Evolutionary conservation across 2,329 filamentous ascomycete genomes (phyloP), one percentile per base, ranked within the genome.

Genomic region (Septoria linicola): DNA sequence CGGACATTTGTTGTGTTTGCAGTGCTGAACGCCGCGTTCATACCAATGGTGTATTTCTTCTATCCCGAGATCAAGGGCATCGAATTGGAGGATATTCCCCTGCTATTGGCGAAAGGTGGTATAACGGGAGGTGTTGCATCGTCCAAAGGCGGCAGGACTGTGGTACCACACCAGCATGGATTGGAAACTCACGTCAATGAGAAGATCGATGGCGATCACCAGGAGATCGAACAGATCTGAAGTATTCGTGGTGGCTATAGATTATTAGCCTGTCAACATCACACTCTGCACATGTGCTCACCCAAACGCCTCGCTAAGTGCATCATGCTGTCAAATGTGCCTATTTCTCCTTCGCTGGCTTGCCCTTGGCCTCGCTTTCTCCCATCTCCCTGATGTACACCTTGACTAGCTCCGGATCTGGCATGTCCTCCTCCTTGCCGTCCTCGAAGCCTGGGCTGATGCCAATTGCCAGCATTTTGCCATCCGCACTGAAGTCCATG

Each of bases 361-460:
- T 61, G 20, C 53, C 86, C 72, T 91, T 90, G 3, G 91, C 90
- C 72, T 99, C 93, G 7, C 82, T 87, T 64, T 95, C 90, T 4
- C 85, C 83, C 45, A 99, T 76, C 72, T 95, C 89, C 53, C 92
- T 79, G 21, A 99, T 80, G 66, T 88, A 83, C 23, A 99, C 80
- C 62, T 85, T 86, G 4, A 92, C 75, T 21, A 69, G 82, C 46
- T 83, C 79, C 5, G 89, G 89, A 55, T 85, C 83, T 1, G 83
- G 82, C 31, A 76, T 78, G 53, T 89, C 86, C 59, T 93, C 85
- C 60, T 95, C 88, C 71, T 88, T 85, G 3, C 88, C 89, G 58
- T 95, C 82, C 73, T 96, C 90, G 63, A 95, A 95, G 1, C 89
- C 89, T 0, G 89, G 89, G 62, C 89, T 93, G 7, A 90, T 81